phyloP scores from a whole-genome alignment of 306 rosid species.

The Quercus alba region DNA sequence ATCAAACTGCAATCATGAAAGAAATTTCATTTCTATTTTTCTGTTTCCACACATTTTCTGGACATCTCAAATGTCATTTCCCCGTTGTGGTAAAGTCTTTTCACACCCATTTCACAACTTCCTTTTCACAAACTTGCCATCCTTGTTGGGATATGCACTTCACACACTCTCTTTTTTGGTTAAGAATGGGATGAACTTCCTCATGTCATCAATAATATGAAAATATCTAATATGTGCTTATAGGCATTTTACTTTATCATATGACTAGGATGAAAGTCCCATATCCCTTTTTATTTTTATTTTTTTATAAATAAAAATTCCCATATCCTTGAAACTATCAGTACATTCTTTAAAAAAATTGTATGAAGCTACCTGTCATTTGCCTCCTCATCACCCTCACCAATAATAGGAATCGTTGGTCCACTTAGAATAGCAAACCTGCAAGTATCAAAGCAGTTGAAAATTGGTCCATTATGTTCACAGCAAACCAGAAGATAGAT shows the following conservation, averaged over 20 bases:
- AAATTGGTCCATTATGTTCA: slow-evolving; percentile 25
- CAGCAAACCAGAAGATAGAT: slow-evolving; percentile 10
- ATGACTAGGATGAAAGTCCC: slow-evolving; percentile 2
- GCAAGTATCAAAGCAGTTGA: slow-evolving; percentile 38
- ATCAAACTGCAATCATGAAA: background rate
- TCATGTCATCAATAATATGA: background rate
- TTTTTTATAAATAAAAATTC: background rate
- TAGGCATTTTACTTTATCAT: slow-evolving; percentile 13
- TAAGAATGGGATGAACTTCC: background rate
- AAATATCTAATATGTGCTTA: background rate
- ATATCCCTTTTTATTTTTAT: background rate
- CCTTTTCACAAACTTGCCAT: background rate
- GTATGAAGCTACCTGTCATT: slow-evolving; percentile 72
- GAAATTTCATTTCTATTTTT: background rate
- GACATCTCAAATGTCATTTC: background rate
- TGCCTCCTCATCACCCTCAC: slow-evolving; percentile 94
- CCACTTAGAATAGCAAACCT: slow-evolving; percentile 96
- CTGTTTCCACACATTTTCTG: background rate
- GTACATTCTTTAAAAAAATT: background rate
- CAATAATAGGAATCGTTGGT: slow-evolving; percentile 96
- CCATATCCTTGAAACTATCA: slow-evolving; percentile 11
- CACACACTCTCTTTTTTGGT: background rate
- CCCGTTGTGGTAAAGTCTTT: background rate
- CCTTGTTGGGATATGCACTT: background rate
- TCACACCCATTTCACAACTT: background rate